phyloP scores from a whole-genome alignment of 2,329 filamentous ascomycete genomes.

The Amesomyces nigricolor region DNA sequence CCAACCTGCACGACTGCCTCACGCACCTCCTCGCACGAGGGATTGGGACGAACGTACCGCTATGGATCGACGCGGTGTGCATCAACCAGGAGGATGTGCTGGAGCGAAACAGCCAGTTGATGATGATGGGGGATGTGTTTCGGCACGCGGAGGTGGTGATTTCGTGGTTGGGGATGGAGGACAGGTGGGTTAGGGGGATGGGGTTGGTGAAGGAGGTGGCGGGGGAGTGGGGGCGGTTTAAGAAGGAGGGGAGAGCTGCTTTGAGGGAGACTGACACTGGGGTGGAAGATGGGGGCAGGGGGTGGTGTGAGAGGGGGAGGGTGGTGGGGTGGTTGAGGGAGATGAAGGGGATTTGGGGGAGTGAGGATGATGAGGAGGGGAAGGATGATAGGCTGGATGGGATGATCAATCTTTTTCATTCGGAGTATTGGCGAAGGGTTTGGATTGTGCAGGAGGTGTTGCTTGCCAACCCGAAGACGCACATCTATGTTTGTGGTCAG shows the following conservation, averaged over 20 bases:
- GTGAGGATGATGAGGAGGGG: neutral
- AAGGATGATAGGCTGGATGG: neutral
- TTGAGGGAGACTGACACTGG: neutral
- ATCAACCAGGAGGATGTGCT: slow-evolving; percentile 7
- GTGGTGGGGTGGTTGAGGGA: too few species aligned
- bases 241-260: neutral
- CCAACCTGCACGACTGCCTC: slow-evolving; percentile 1
- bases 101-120: slow-evolving; percentile 4
- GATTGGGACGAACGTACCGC: neutral
- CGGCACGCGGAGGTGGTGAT: neutral
- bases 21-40: neutral
- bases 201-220: neutral
- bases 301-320: neutral
- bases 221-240: neutral
- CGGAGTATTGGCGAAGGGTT: neutral
- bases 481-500: neutral
- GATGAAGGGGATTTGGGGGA: too few species aligned
- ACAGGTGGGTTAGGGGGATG: neutral
- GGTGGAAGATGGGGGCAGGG: neutral
- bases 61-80: slow-evolving; percentile 11
- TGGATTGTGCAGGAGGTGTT: neutral
- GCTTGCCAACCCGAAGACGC: neutral
- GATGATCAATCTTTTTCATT: neutral
- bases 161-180: neutral
- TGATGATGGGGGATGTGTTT: slow-evolving; percentile 7